These are phyloP conservation scores for Aplosporella prunicola DNA, from an alignment of 2,329 filamentous ascomycete species.

Conservation along the genomic window DNA sequence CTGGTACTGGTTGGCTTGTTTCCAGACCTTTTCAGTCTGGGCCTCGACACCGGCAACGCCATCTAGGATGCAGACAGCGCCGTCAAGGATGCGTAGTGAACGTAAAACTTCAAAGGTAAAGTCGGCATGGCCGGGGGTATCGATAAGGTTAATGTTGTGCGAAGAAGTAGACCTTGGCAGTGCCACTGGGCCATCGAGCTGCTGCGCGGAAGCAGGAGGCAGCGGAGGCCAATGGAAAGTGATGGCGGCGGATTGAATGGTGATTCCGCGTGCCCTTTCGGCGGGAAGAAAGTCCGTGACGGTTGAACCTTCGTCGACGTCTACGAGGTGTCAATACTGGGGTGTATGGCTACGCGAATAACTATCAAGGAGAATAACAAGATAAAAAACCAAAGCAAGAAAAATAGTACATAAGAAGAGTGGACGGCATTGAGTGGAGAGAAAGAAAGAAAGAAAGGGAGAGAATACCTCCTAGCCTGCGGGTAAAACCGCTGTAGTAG, in stretches of 20 bases:
- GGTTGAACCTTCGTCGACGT: slow-evolving; percentile 93
- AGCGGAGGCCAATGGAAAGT: slow-evolving; percentile 83
- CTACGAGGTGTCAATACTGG: slow-evolving; percentile 28
- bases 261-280: slow-evolving; percentile 86
- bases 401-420: neutral
- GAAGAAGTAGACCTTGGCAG: slow-evolving; percentile 6
- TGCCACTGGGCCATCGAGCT: slow-evolving; percentile 11
- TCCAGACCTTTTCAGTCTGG: slow-evolving; percentile 94
- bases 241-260: slow-evolving; percentile 93
- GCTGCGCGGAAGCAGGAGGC: slow-evolving; percentile 13
- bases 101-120: slow-evolving; percentile 95
- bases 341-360: neutral
- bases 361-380: neutral
- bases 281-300: slow-evolving; percentile 95
- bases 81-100: slow-evolving; percentile 78
- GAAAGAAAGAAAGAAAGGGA: neutral
- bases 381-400: slow-evolving; percentile 3
- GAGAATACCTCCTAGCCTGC: slow-evolving; percentile 61
- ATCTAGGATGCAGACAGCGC: slow-evolving; percentile 86
- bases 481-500: slow-evolving; percentile 85
- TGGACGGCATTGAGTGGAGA: neutral
- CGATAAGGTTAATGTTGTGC: slow-evolving; percentile 74
- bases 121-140: slow-evolving; percentile 93
- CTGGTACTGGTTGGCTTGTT: slow-evolving; percentile 72
- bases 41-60: slow-evolving; percentile 91